These are phyloP conservation scores for Austroboletus novae-zelandiae DNA, from an alignment of 1,284 basidiomycete species.

Conservation along the genomic window DNA sequence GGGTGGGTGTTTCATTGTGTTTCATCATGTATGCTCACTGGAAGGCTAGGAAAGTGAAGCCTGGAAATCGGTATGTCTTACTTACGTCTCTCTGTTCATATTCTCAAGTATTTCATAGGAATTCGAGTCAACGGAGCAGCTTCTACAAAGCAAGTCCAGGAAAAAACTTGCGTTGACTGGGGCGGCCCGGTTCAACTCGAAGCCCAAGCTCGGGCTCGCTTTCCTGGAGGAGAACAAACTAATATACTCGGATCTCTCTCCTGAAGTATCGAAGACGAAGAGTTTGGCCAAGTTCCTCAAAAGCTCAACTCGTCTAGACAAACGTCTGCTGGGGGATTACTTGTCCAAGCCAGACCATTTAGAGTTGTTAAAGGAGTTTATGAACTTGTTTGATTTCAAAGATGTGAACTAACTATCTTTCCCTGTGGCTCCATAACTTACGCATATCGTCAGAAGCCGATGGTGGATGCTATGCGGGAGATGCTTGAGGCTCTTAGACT, in stretches of 20 bases:
- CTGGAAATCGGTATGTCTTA: slow-evolving; percentile 59
- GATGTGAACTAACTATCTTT: slow-evolving; percentile 53
- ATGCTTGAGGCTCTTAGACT: slow-evolving; percentile 92
- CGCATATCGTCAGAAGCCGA: slow-evolving; percentile 69
- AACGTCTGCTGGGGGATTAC: slow-evolving; percentile 92
- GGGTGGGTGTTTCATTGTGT: slow-evolving; percentile 45
- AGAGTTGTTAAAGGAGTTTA: slow-evolving; percentile 85
- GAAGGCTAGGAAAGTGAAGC: slow-evolving; percentile 39
- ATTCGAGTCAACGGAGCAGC: slow-evolving; percentile 53
- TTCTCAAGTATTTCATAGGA: slow-evolving; percentile 36
- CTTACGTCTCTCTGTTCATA: background rate
- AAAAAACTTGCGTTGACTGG: slow-evolving; percentile 88
- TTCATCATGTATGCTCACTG: slow-evolving; percentile 9
- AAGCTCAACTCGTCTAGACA: slow-evolving; percentile 84
- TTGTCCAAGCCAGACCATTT: slow-evolving; percentile 88
- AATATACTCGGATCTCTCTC: slow-evolving; percentile 68
- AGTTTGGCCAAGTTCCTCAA: slow-evolving; percentile 87
- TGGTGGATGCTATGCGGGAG: slow-evolving; percentile 95
- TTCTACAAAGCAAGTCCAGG: slow-evolving; percentile 75
- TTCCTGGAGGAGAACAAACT: slow-evolving; percentile 88
- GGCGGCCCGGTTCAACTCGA: slow-evolving; percentile 89
- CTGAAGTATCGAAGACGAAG: slow-evolving; percentile 52
- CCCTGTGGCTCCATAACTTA: slow-evolving; percentile 8
- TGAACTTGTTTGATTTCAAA: slow-evolving; percentile 88
- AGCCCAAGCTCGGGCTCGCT: slow-evolving; percentile 90